A percentile compares a stretch with the other conserved stretches of the same genome.
phyloP scores from a whole-genome alignment of 345 rosid genomes.

The Salix suchowensis region DNA sequence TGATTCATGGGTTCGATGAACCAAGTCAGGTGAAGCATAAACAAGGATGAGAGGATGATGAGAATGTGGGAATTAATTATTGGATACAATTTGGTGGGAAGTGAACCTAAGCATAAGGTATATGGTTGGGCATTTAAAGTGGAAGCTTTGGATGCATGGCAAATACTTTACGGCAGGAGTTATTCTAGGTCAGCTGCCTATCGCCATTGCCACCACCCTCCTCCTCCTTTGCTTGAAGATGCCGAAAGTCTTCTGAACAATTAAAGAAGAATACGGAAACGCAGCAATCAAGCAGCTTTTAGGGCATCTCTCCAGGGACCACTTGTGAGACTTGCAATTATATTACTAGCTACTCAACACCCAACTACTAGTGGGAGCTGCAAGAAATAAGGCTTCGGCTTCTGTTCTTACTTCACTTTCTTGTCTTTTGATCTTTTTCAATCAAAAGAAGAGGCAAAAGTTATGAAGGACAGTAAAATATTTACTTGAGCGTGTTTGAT shows the following conservation, averaged over 20 bases:
- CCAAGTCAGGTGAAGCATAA: neutral
- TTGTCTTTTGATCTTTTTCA: neutral
- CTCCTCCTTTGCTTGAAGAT: neutral
- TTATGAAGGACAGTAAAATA: neutral
- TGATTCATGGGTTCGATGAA: neutral
- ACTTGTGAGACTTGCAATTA: neutral
- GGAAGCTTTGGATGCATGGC: neutral
- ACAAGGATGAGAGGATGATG: neutral
- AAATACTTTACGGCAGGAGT: neutral
- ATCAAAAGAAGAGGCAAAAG: neutral
- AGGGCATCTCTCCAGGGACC: neutral
- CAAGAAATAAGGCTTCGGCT: neutral
- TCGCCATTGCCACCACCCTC: neutral
- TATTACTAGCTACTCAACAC: neutral
- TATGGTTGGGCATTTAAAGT: neutral
- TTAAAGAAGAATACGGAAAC: neutral
- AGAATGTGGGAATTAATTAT: neutral
- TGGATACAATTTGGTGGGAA: neutral
- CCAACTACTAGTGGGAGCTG: neutral
- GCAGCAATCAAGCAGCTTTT: neutral
- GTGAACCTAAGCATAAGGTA: neutral
- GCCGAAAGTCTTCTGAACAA: neutral
- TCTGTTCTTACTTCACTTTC: neutral
- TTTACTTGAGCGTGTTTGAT: no score
- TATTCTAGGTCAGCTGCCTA: neutral